Conservation (phyloP, 2,329 filamentous ascomycete genomes). For the Gliomastix tumulicola region DNA sequence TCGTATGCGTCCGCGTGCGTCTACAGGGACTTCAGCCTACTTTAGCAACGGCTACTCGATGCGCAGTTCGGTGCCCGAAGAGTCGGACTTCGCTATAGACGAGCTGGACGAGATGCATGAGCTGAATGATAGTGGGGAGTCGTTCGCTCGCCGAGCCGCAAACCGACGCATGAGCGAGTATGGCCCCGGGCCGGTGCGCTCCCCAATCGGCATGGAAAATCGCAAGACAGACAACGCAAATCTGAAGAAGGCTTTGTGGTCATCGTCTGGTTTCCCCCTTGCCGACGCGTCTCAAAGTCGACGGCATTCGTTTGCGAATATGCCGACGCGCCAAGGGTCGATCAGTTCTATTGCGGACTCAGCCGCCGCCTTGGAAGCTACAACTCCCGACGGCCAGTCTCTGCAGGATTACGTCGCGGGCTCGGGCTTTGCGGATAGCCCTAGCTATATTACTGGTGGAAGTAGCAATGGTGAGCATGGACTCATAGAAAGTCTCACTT, state of each 20-base stretch:
- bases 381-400: constrained; percentile 30
- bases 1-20: constrained; percentile 50
- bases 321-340: constrained; percentile 57
- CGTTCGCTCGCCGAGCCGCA: constrained; percentile 37
- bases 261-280: constrained; percentile 60
- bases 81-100: constrained; percentile 67
- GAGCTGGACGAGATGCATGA: constrained; percentile 61
- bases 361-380: constrained; percentile 36
- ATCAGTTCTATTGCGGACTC: constrained; percentile 53
- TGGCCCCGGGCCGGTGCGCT: not conserved
- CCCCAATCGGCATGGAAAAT: not conserved
- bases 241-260: constrained; percentile 64
- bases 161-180: constrained; percentile 30
- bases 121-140: constrained; percentile 39
- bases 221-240: constrained; percentile 47
- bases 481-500: no score
- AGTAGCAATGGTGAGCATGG: constrained; percentile 1
- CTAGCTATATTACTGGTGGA: not conserved
- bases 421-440: not conserved
- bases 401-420: constrained; percentile 2
- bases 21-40: constrained; percentile 47
- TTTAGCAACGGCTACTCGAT: constrained; percentile 50
- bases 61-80: constrained; percentile 53
- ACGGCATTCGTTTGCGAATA: constrained; percentile 72
- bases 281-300: constrained; percentile 65